Evolutionary conservation across 441 rosid genomes (phyloP), one percentile per base, ranked within the genome.

Genomic region (Euphorbia neoarborescens): DNA sequence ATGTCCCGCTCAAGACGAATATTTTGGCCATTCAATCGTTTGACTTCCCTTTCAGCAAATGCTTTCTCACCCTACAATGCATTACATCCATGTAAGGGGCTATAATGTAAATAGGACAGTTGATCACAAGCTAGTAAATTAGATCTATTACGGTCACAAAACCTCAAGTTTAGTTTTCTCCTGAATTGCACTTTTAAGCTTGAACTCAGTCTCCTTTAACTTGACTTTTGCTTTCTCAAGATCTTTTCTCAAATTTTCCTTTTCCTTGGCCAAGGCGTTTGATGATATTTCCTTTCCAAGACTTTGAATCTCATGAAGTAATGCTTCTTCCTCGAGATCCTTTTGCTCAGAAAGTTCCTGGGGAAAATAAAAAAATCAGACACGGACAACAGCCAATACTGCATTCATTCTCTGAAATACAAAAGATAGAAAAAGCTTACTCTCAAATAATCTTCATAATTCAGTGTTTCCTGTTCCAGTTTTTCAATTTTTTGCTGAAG

Each of bases 151-250:
- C 15, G 48, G 30, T 10, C 14, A 37, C 53, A 42, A 78, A 68
- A 92, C 99, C 99, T 94, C 99, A 74, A 94, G 87, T 84, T 90
- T 94, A 66, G 97, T 94, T 83, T 90, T 94, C 81, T 94, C 95
- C 81, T 94, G 99, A 74, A 91, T 81, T 68, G 64, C 84, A 86
- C 78, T 94, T 87, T 81, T 91, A 60, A 94, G 90, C 83, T 88
- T 94, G 75, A 79, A 89, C 79, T 91, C 99, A 7, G 86, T 86
- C 79, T 94, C 97, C 78, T 90, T 90, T 73, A 94, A 84, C 84
- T 85, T 94, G 70, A 75, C 51, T 79, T 84, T 94, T 17, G 84
- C 84, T 84, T 94, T 94, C 78, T 94, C 97, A 65, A 90, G 79
- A 77, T 91, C 95, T 75, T 91, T 94, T 81, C 91, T 89, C 84